Conservation (phyloP, 495 filamentous ascomycete genomes). For the Thozetella sp. region DNA sequence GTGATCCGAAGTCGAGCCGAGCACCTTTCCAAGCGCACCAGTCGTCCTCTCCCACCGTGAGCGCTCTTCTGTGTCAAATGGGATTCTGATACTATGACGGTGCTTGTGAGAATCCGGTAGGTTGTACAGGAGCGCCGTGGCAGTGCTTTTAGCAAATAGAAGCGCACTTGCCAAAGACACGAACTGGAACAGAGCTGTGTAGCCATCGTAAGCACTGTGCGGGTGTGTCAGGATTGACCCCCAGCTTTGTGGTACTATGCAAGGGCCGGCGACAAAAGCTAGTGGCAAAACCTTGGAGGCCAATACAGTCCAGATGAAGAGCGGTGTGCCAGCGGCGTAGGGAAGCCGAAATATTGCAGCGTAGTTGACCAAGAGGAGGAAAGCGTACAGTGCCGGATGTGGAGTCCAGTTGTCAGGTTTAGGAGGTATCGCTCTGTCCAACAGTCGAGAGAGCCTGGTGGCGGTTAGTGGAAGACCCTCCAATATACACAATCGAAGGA, state of each 20-base stretch:
- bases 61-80: constrained; percentile 40
- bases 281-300: constrained; percentile 49
- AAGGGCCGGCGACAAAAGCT: constrained; percentile 41
- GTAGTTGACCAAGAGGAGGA: constrained; percentile 42
- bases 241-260: constrained; percentile 41
- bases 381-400: constrained; percentile 35
- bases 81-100: constrained; percentile 41
- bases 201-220: constrained; percentile 35
- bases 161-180: constrained; percentile 32
- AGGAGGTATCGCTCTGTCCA: constrained; percentile 25
- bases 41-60: constrained; percentile 39
- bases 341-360: constrained; percentile 44
- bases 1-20: constrained; percentile 43
- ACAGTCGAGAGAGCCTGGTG: constrained; percentile 15
- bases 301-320: constrained; percentile 44
- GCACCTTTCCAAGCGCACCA: constrained; percentile 39
- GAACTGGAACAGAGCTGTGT: constrained; percentile 39
- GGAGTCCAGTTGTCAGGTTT: constrained; percentile 52
- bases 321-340: constrained; percentile 37
- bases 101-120: constrained; percentile 43
- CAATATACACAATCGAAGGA: background rate
- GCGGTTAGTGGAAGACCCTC: constrained; percentile 4
- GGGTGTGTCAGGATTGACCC: constrained; percentile 36
- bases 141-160: constrained; percentile 38
- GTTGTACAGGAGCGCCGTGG: constrained; percentile 35